These are phyloP conservation scores for Tetrapyrgos nigripes DNA, from an alignment of 1,284 basidiomycete genomes.

Conservation along the genomic window DNA sequence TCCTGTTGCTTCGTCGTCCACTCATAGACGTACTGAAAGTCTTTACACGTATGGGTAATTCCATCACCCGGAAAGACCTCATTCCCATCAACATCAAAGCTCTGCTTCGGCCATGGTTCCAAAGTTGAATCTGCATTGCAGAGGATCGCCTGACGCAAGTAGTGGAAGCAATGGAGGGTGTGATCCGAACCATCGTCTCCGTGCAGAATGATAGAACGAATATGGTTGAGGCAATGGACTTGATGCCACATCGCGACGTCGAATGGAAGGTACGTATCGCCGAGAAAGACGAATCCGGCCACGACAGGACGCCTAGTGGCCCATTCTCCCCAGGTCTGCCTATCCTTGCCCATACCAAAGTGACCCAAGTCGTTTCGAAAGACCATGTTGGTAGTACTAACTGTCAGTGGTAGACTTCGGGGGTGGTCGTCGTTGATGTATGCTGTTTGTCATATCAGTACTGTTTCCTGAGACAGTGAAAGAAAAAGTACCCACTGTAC, in stretches of 20 bases:
- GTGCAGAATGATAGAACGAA: background rate
- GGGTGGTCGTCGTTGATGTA: background rate
- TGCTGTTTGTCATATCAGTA: no score
- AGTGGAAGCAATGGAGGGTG: background rate
- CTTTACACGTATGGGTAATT: background rate
- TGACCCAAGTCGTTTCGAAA: background rate
- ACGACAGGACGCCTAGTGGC: background rate
- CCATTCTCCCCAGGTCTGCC: background rate
- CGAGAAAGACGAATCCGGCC: background rate
- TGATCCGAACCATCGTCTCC: background rate
- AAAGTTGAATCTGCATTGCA: background rate
- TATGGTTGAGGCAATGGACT: background rate
- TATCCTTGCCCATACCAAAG: background rate
- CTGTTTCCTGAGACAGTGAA: no score
- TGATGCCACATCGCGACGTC: background rate
- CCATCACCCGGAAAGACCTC: background rate
- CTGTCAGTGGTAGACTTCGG: background rate
- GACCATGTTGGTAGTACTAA: background rate
- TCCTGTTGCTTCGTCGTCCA: background rate
- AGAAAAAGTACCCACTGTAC: background rate
- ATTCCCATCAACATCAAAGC: background rate
- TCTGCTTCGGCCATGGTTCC: background rate
- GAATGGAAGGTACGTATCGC: background rate
- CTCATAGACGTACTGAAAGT: background rate
- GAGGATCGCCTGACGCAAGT: background rate